Percentiles rank a stretch among this genome's conserved stretches.
Evolutionary conservation across 306 rosid species (phyloP).

Genomic region (Quercus gilva): DNA sequence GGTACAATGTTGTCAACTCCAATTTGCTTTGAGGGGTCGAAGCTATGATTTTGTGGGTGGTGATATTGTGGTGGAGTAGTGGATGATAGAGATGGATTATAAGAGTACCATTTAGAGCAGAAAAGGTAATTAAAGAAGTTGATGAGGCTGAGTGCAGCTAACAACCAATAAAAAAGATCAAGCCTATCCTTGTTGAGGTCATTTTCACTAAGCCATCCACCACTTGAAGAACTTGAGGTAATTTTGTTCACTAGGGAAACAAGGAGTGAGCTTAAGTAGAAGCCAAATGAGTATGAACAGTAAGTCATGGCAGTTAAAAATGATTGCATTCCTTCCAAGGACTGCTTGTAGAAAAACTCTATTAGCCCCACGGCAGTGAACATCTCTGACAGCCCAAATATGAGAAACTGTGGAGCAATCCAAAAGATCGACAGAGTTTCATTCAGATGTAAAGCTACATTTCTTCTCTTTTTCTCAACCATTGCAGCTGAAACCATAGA

Average conservation of each 20-base stretch:
- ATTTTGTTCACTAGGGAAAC: constrained; percentile 52
- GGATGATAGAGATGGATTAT: constrained; percentile 22
- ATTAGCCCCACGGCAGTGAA: constrained; percentile 61
- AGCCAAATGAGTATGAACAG: constrained; percentile 64
- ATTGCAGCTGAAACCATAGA: constrained; percentile 64
- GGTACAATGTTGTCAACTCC: background rate
- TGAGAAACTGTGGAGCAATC: constrained; percentile 58
- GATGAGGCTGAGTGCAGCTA: constrained; percentile 51
- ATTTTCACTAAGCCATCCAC: constrained; percentile 56
- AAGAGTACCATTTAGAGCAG: constrained; percentile 51
- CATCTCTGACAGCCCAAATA: constrained; percentile 58
- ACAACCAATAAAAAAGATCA: constrained; percentile 60
- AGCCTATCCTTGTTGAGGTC: constrained; percentile 53
- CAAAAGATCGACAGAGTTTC: constrained; percentile 45
- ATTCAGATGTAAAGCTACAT: constrained; percentile 3
- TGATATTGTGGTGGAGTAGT: background rate
- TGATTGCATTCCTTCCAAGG: constrained; percentile 58
- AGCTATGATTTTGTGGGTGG: constrained; percentile 26
- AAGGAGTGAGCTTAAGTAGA: constrained; percentile 56
- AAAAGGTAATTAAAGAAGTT: constrained; percentile 54
- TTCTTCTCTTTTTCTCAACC: constrained; percentile 47
- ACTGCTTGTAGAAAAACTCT: constrained; percentile 60
- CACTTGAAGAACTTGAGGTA: constrained; percentile 21
- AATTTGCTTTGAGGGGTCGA: constrained; percentile 11
- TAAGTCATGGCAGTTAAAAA: constrained; percentile 62